phyloP scores from a whole-genome alignment of 208 protist genomes.

The Leptomonas seymouri region DNA sequence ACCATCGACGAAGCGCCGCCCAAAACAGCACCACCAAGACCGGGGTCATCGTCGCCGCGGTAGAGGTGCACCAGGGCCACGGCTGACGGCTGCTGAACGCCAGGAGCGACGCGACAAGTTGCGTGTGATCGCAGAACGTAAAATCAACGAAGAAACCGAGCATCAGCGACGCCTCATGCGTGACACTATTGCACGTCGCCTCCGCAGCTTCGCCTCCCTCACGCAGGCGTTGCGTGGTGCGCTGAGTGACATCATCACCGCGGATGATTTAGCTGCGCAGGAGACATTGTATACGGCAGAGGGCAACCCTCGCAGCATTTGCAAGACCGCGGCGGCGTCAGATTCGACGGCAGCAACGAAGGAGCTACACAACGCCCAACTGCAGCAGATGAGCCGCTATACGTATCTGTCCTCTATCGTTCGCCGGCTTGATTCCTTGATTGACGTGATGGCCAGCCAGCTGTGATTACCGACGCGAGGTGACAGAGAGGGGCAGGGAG shows the following conservation, averaged over 20 bases:
- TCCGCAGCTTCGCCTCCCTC: conserved; percentile 40
- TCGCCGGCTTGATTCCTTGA: conserved; percentile 21
- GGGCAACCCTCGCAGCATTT: neutral
- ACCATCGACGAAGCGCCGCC: neutral
- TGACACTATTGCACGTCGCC: conserved; percentile 39
- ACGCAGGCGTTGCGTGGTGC: conserved; percentile 45
- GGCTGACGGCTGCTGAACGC: conserved; percentile 15
- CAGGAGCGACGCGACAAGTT: conserved; percentile 28
- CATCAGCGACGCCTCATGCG: conserved; percentile 49
- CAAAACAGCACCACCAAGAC: neutral
- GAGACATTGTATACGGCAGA: neutral
- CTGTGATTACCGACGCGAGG: neutral
- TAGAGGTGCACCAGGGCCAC: neutral
- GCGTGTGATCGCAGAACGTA: conserved; percentile 30
- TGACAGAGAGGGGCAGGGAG: no score
- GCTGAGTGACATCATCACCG: conserved; percentile 34
- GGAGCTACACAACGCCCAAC: conserved; percentile 28
- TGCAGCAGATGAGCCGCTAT: conserved; percentile 22
- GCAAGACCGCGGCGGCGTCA: neutral
- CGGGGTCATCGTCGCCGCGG: neutral
- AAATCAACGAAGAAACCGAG: conserved; percentile 27
- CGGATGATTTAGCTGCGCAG: conserved; percentile 18
- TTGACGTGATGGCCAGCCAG: conserved; percentile 28
- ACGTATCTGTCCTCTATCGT: conserved; percentile 24
- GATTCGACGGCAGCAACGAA: conserved; percentile 1